phyloP scores from a whole-genome alignment of 257 asterid species.

The Verbascum thapsus region DNA sequence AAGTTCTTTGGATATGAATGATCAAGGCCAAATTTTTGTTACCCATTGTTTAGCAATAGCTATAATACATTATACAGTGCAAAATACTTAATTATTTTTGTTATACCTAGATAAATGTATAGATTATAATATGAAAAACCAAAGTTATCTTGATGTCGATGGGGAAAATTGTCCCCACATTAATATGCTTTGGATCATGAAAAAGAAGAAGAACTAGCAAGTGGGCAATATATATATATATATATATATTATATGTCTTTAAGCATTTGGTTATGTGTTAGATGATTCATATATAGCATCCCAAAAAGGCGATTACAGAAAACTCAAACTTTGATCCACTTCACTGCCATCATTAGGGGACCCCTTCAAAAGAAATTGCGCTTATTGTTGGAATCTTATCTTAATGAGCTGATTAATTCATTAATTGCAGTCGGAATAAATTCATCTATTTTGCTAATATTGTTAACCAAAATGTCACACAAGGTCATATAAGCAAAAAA shows the following conservation, averaged over 20 bases:
- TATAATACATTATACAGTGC: background rate
- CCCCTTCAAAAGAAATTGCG: slow-evolving; percentile 34
- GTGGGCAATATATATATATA: too few relatives aligned
- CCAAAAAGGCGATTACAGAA: slow-evolving; percentile 33
- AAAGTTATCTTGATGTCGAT: slow-evolving; percentile 32
- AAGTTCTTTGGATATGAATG: too few relatives aligned
- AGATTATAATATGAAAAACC: slow-evolving; percentile 6
- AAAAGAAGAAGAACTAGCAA: slow-evolving; percentile 40
- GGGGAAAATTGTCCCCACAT: slow-evolving; percentile 53
- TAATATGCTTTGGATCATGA: slow-evolving; percentile 35
- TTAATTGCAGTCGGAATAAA: slow-evolving; percentile 4
- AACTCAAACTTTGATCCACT: slow-evolving; percentile 30
- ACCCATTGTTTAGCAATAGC: background rate
- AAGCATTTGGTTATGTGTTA: slow-evolving; percentile 33
- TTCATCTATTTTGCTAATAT: slow-evolving; percentile 7
- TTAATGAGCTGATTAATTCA: background rate
- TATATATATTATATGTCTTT: too few relatives aligned
- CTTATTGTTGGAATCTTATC: slow-evolving; percentile 37
- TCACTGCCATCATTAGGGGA: slow-evolving; percentile 38
- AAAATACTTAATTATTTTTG: background rate
- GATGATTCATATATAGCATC: slow-evolving; percentile 35
- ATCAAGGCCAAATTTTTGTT: background rate
- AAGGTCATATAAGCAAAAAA: too few relatives aligned
- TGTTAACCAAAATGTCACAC: too few relatives aligned
- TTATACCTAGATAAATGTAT: background rate